A percentile compares a stretch with the other conserved stretches of the same genome.
Conservation (phyloP, 2,329 filamentous ascomycete genomes). For the Cordyceps pruinosa region DNA sequence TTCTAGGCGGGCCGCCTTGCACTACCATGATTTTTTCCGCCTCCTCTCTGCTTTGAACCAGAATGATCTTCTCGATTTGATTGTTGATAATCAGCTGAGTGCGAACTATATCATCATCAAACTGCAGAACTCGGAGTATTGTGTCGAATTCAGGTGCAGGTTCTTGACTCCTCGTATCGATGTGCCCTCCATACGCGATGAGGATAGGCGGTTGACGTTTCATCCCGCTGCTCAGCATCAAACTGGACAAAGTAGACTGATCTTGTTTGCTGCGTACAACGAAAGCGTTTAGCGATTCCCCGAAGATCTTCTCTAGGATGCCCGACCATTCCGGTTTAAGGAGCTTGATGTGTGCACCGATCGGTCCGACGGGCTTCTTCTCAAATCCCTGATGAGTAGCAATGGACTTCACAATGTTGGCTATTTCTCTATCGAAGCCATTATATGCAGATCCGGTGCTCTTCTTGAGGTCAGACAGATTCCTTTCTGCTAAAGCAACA, state of each 20-base stretch:
- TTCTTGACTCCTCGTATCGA: constrained; percentile 47
- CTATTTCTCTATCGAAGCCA: constrained; percentile 58
- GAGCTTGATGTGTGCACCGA: constrained; percentile 72
- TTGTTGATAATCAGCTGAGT: constrained; percentile 80
- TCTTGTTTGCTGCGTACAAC: constrained; percentile 74
- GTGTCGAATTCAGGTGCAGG: constrained; percentile 69
- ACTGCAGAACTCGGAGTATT: constrained; percentile 70
- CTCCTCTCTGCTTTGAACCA: constrained; percentile 62
- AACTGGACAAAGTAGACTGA: constrained; percentile 55
- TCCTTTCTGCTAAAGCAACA: constrained; percentile 41
- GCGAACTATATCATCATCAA: constrained; percentile 71
- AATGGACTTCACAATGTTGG: constrained; percentile 60
- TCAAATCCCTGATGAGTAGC: constrained; percentile 61
- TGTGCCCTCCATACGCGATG: constrained; percentile 30
- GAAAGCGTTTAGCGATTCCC: constrained; percentile 65
- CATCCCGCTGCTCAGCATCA: constrained; percentile 61
- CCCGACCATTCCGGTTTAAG: constrained; percentile 75
- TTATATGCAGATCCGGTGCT: constrained; percentile 52
- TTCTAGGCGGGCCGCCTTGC: constrained; percentile 49
- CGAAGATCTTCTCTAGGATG: constrained; percentile 72
- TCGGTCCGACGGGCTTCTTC: constrained; percentile 70
- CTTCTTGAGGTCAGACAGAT: constrained; percentile 44
- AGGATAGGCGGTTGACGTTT: constrained; percentile 30
- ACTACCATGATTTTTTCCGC: constrained; percentile 65
- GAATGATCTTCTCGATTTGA: constrained; percentile 73